Evolutionary conservation across 2,329 filamentous ascomycete genomes (phyloP), one percentile per base, ranked within the genome.

Genomic region (Apiospora sp.): DNA sequence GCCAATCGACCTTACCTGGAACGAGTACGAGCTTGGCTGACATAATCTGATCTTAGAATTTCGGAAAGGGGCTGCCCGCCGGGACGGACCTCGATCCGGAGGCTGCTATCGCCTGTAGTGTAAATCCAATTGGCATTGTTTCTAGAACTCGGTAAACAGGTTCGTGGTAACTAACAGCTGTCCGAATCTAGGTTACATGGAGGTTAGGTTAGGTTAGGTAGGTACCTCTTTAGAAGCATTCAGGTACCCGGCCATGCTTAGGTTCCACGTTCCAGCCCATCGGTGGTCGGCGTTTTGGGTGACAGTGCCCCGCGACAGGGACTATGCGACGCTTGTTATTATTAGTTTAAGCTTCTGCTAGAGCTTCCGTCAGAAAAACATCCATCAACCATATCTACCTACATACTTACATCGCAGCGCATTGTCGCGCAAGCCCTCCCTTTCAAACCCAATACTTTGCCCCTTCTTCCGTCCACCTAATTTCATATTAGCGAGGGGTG

Each of bases 21-120:
- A 64, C 30, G 58, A 41, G 58, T 41, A 64, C 58, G 58, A 64
- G 58, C 58, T 41, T 64, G n/a, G 30, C 58, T 64, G 58, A 41
- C 34, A 64, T 64, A 41, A 64, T 41, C 58, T n/a, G 58, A 41
- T 64, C 34, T 41, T 64, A 41, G 8, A 64, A 64, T 41, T 41
- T 34, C 58, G 34, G 58, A n/a, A 64, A 64, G 34, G 58, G 58
- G 34, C 22, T n/a, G 22, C 58, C 34, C 19, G 22, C 58, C 34
- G 58, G 58, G 8, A n/a, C 58, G 58, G 30, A n/a, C 34, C 34
- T 64, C 34, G 12, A 41, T 34, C 58, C 34, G 58, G 58, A 41
- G 58, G 51, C 27, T 58, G 24, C 51, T 13, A n/a, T 37, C 6
- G 30, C 54, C 30, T 64, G 58, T n/a, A n/a, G 54, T 61, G 54